Base-by-base conservation (phyloP, 208 protist species). In the Porcisia hertigi region DNA sequence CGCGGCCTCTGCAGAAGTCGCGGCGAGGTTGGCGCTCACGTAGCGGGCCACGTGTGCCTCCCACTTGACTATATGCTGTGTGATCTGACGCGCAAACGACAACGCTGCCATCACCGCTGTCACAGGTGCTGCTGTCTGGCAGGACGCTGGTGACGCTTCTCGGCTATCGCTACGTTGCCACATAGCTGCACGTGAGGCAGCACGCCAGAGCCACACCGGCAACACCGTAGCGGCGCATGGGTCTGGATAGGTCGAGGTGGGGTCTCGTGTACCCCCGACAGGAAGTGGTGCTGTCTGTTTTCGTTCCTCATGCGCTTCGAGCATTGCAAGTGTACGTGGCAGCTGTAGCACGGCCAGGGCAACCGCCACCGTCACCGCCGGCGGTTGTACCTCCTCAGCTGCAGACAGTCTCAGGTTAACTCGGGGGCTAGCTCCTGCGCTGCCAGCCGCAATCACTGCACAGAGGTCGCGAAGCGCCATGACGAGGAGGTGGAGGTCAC, bases 11-110 rank as follows among this genome's bases (percentile, higher is more conserved):
- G 41, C 8, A 55, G 74, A 53, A 9, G 39, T 2, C 11, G 23
- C 41, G 43, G 23, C 66, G 52, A 77, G 41, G 30, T 23, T 45
- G 16, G 64, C 66, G 36, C 6, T 60, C 65, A 49, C 77, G 77
- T 77, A 81, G 7, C 43, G 63, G 2, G 77, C 72, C 16, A 77
- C 23, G 25, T 62, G 71, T 36, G 77, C 71, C 58, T 81, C 77
- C 77, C 77, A 81, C 66, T 69, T 76, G 77, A 60, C 72, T 2
- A 81, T 2, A 18, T 30, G 71, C 72, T 77, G 69, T 3, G 70
- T 77, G 20, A 54, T 5, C 8, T 64, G 64, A 20, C 71, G 65
- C 3, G 70, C 76, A 11, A 25, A 45, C 30, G 45, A 14, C 67
- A 72, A n/a, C 34, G 34, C 52, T 0, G 49, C 34, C 0, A 72